Evolutionary conservation across 805 yeast species (phyloP).

Genomic region (Barnettozyma wickerhamii): DNA sequence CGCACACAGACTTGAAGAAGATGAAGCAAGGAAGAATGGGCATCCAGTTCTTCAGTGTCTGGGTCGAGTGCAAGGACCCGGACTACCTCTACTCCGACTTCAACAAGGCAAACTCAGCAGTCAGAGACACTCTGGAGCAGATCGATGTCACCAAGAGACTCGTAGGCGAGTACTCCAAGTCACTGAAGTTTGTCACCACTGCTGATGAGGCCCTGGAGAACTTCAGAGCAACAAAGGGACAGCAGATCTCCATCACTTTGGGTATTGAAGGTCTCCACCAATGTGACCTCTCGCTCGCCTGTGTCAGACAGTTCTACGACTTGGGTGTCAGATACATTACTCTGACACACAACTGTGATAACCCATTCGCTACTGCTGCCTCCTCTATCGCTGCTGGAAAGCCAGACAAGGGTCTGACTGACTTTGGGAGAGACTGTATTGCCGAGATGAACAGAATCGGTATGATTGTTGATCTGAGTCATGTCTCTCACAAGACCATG

Average conservation of each 20-base stretch:
- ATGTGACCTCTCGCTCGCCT: conserved; percentile 44
- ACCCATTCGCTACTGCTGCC: conserved; percentile 55
- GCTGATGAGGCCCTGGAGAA: conserved; percentile 37
- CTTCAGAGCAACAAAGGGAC: conserved; percentile 24
- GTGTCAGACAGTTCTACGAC: conserved; percentile 43
- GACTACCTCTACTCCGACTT: conserved; percentile 39
- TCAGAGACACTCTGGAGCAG: conserved; percentile 51
- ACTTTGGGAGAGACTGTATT: conserved; percentile 48
- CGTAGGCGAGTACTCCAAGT: conserved; percentile 35
- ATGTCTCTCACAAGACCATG: conserved; percentile 47
- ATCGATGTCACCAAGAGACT: conserved; percentile 46
- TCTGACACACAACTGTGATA: conserved; percentile 51
- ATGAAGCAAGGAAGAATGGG: conserved; percentile 43
- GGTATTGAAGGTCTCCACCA: conserved; percentile 56
- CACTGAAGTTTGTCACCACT: conserved; percentile 36
- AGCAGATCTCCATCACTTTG: conserved; percentile 41
- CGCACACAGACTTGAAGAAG: conserved; percentile 42
- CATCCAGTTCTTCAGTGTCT: conserved; percentile 47
- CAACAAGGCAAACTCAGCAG: conserved; percentile 38
- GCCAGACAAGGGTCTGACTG: conserved; percentile 40
- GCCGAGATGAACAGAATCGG: conserved; percentile 53
- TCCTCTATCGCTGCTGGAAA: conserved; percentile 42
- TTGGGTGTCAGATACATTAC: conserved; percentile 53
- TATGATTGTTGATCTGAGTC: conserved; percentile 48
- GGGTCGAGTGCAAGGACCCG: conserved; percentile 41